Conservation (phyloP, 768 basidiomycete genomes). For the Leccinum boreale region DNA sequence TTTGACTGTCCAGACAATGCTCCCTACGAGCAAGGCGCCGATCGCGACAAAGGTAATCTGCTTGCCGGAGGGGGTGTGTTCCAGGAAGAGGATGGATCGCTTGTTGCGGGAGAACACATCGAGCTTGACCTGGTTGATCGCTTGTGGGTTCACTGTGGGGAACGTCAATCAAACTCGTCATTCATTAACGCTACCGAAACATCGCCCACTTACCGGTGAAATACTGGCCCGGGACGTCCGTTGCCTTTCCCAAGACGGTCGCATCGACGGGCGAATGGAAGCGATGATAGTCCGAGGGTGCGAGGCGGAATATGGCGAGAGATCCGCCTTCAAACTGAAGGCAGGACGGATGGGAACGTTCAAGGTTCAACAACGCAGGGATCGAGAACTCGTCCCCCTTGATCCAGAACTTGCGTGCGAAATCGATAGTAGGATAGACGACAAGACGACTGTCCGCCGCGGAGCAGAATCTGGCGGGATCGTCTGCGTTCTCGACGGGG, state of each 20-base stretch:
- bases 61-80: slow-evolving; percentile 41
- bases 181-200: neutral
- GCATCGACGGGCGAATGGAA: slow-evolving; percentile 72
- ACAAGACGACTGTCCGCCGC: slow-evolving; percentile 75
- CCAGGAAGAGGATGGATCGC: slow-evolving; percentile 53
- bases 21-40: slow-evolving; percentile 80
- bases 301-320: slow-evolving; percentile 71
- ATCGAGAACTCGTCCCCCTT: slow-evolving; percentile 74
- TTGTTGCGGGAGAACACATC: slow-evolving; percentile 66
- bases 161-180: neutral
- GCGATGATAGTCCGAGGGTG: slow-evolving; percentile 79
- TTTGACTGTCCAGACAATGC: slow-evolving; percentile 58
- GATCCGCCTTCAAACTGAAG: slow-evolving; percentile 42
- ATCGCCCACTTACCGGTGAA: slow-evolving; percentile 46
- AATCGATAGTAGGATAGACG: slow-evolving; percentile 55
- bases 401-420: slow-evolving; percentile 72
- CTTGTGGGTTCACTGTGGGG: slow-evolving; percentile 68
- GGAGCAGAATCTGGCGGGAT: slow-evolving; percentile 53
- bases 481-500: slow-evolving; percentile 53
- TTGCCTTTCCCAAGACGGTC: slow-evolving; percentile 38
- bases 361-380: slow-evolving; percentile 50
- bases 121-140: slow-evolving; percentile 62
- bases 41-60: slow-evolving; percentile 69
- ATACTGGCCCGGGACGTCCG: slow-evolving; percentile 52
- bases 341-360: slow-evolving; percentile 40